A percentile compares a stretch with the other conserved stretches of the same genome.
Evolutionary conservation across 2,329 filamentous ascomycete species (phyloP).

Genomic region (Waltergamsia citrina): DNA sequence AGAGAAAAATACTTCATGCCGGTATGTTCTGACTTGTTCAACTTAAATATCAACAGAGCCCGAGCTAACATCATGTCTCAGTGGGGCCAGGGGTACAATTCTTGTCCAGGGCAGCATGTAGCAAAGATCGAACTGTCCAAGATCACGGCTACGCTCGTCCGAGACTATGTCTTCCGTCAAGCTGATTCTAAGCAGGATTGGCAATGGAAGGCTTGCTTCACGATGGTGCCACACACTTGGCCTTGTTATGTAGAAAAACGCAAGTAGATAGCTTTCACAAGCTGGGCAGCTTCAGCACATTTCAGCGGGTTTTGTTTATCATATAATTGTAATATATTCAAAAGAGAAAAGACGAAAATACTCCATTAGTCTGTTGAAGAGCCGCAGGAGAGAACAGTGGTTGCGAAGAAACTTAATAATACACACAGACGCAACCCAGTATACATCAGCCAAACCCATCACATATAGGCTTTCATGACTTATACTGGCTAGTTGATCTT

Average conservation of each 20-base stretch:
- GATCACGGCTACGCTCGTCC: slow-evolving; percentile 7
- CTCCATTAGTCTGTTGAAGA: too few species aligned
- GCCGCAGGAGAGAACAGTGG: too few species aligned
- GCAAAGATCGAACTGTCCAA: slow-evolving; percentile 9
- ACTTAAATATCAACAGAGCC: not conserved
- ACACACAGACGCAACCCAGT: too few species aligned
- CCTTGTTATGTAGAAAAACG: slow-evolving; percentile 3
- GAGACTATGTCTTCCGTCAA: slow-evolving; percentile 8
- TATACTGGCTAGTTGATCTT: too few species aligned
- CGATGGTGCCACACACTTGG: slow-evolving; percentile 7
- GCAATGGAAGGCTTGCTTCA: slow-evolving; percentile 9
- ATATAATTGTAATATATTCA: too few species aligned
- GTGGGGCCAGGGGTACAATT: slow-evolving; percentile 8
- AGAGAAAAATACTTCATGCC: slow-evolving; percentile 8
- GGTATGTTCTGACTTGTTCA: slow-evolving; percentile 5
- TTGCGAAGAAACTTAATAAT: too few species aligned
- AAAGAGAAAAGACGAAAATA: too few species aligned
- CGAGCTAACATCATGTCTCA: slow-evolving; percentile 1
- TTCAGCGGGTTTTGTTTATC: too few species aligned
- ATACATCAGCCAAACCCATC: too few species aligned
- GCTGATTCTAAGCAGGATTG: slow-evolving; percentile 7
- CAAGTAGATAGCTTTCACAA: too few species aligned
- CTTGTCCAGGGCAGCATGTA: slow-evolving; percentile 9
- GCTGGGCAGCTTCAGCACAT: too few species aligned
- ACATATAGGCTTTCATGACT: too few species aligned